Evolutionary conservation across 2,329 filamentous ascomycete genomes (phyloP).

Genomic region (Fonsecaea erecta): DNA sequence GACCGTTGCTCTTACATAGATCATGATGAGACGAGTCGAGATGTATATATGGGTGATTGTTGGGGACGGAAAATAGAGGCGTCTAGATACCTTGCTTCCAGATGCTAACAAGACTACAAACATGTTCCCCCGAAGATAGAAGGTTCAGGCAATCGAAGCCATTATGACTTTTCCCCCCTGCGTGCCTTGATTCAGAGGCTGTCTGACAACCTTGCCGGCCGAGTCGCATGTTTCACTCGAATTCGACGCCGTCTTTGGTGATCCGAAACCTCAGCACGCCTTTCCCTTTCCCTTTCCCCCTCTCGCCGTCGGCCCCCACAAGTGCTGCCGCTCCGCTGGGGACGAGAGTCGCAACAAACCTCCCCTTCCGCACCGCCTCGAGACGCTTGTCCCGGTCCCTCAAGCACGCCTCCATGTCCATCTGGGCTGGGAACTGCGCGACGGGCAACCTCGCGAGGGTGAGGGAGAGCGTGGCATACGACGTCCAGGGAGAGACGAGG

Average conservation of each 20-base stretch:
- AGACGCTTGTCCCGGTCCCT: constrained; percentile 45
- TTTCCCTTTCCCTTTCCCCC: neutral
- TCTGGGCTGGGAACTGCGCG: constrained; percentile 44
- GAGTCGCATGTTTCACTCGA: too few relatives aligned
- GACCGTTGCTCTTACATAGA: neutral
- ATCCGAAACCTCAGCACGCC: constrained; percentile 18
- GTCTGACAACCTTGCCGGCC: too few relatives aligned
- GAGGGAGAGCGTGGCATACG: constrained; percentile 46
- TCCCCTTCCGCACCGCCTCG: constrained; percentile 39
- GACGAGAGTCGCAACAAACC: constrained; percentile 19
- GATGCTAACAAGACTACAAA: neutral
- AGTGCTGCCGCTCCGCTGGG: neutral
- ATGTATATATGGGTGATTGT: neutral
- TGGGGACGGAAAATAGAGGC: neutral
- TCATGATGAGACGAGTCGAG: constrained; percentile 11
- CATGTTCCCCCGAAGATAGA: neutral
- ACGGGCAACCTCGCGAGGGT: constrained; percentile 45
- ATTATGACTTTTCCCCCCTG: neutral
- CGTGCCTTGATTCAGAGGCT: neutral
- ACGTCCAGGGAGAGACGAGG: constrained; percentile 47
- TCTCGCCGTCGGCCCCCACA: neutral
- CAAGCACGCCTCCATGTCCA: constrained; percentile 43
- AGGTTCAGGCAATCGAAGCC: neutral
- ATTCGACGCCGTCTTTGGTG: constrained; percentile 16
- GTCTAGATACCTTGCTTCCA: neutral